phyloP scores from a whole-genome alignment of 257 asterid genomes.

The Hygrophila difformis region DNA sequence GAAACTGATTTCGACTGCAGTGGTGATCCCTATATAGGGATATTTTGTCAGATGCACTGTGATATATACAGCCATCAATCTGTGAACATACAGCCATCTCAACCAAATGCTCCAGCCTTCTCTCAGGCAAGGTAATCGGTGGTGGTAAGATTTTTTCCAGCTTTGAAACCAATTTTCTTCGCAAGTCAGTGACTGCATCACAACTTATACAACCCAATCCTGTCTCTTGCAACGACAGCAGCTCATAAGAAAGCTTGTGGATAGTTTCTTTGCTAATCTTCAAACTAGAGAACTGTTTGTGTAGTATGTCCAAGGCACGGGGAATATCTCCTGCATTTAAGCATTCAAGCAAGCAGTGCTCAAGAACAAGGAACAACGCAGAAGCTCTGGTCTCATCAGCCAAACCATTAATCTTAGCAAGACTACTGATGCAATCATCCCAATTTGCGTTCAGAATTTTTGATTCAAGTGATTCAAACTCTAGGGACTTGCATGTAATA shows the following conservation, averaged over 20 bases:
- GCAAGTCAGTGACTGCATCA: slow-evolving; percentile 26
- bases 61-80: slow-evolving; percentile 62
- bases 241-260: slow-evolving; percentile 52
- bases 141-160: slow-evolving; percentile 68
- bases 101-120: slow-evolving; percentile 76
- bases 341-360: slow-evolving; percentile 69
- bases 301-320: slow-evolving; percentile 46
- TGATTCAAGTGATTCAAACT: slow-evolving; percentile 46
- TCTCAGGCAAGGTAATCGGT: slow-evolving; percentile 64
- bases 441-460: slow-evolving; percentile 41
- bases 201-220: slow-evolving; percentile 31
- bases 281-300: slow-evolving; percentile 36
- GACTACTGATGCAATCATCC: slow-evolving; percentile 49
- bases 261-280: slow-evolving; percentile 43
- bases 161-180: slow-evolving; percentile 35
- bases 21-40: slow-evolving; percentile 76
- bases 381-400: slow-evolving; percentile 54
- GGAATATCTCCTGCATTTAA: slow-evolving; percentile 45
- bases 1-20: slow-evolving; percentile 62
- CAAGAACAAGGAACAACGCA: slow-evolving; percentile 49
- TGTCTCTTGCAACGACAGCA: slow-evolving; percentile 37
- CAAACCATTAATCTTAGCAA: slow-evolving; percentile 35
- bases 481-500: slow-evolving; percentile 42
- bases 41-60: slow-evolving; percentile 37
- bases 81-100: slow-evolving; percentile 61